These are phyloP conservation scores for Skeletonema menzelii DNA, from an alignment of 108 stramenopile genomes.

Conservation along the genomic window DNA sequence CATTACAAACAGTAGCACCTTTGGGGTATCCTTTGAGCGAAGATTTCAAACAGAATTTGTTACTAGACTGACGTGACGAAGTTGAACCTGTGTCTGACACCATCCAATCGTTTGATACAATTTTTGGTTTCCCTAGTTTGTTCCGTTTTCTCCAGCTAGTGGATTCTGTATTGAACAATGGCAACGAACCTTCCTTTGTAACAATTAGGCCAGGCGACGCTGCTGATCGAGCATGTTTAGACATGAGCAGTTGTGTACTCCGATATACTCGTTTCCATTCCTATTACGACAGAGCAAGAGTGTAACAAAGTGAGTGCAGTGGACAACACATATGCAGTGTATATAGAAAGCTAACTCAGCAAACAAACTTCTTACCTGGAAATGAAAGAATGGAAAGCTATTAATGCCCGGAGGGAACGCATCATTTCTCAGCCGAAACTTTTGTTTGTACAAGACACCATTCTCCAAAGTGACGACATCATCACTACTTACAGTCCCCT, in stretches of 20 bases:
- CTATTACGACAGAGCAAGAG: neutral
- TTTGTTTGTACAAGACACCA: constrained; percentile 78
- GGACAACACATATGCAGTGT: neutral
- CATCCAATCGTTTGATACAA: constrained; percentile 18
- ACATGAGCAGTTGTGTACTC: constrained; percentile 50
- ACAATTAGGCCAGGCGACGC: constrained; percentile 45
- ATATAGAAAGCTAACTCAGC: neutral
- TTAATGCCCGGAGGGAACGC: constrained; percentile 56
- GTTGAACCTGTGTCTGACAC: constrained; percentile 35
- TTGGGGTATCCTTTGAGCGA: constrained; percentile 24
- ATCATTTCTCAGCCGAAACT: constrained; percentile 37
- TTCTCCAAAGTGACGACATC: constrained; percentile 77
- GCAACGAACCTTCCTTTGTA: constrained; percentile 74
- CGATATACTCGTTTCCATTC: constrained; percentile 91
- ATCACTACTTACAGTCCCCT: constrained; percentile 36
- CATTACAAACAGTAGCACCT: constrained; percentile 32
- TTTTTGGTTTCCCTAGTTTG: constrained; percentile 10
- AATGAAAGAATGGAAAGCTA: constrained; percentile 89
- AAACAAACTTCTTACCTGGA: constrained; percentile 50
- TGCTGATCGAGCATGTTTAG: constrained; percentile 36
- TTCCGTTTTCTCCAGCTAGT: constrained; percentile 14
- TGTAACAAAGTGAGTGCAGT: neutral
- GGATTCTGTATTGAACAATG: constrained; percentile 32
- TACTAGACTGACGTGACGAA: constrained; percentile 14
- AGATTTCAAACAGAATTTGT: constrained; percentile 34